Base-by-base conservation (phyloP, 768 basidiomycete genomes). In the Russula sp. region DNA sequence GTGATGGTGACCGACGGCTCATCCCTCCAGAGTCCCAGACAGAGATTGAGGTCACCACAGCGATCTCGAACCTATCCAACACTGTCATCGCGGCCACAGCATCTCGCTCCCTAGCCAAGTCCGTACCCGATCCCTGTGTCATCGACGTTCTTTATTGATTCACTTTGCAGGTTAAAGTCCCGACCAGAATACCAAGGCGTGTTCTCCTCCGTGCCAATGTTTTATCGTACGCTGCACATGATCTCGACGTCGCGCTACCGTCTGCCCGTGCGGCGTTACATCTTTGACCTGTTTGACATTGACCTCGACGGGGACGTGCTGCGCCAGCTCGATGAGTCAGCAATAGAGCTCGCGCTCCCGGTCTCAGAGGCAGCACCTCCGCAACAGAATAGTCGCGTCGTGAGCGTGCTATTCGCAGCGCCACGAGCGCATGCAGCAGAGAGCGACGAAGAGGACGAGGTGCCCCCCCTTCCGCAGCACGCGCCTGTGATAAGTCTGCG, bases 81-180 rank as follows among this genome's bases (percentile, higher is more conserved):
- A 92, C 94, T 22, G 94, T 98, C 57, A 90, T 98, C 63, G 94
- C 95, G 0, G 95, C 95, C 71, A 85, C 92, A 26, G 94, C 97
- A 1, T 98, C 97, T 26, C 84, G 93, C 52, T 88, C 92, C 20
- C 79, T 99, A 44, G 88, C 92, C 32, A 85, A 84, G 94, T 94
- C 71, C 67, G 82, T 61, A 57, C 3, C 57, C 32, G 8, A 42
- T 46, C 62, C 44, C 44, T 64, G 65, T 52, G 30, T 13, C 34
- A 63, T 36, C 14, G 32, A 49, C 24, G 22, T 13, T 42, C 48
- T 34, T 59, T 69, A 6, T 68, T 46, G 22, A 57, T 38, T 48
- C 18, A 42, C n/a, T 28, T 63, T 30, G 6, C 67, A 91, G 91
- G 72, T 84, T 94, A 79, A 92, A 92, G 76, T 80, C 87, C 52